Base-by-base conservation (phyloP, 108 stramenopile species). In the Mayamaea pseudoterrestris region DNA sequence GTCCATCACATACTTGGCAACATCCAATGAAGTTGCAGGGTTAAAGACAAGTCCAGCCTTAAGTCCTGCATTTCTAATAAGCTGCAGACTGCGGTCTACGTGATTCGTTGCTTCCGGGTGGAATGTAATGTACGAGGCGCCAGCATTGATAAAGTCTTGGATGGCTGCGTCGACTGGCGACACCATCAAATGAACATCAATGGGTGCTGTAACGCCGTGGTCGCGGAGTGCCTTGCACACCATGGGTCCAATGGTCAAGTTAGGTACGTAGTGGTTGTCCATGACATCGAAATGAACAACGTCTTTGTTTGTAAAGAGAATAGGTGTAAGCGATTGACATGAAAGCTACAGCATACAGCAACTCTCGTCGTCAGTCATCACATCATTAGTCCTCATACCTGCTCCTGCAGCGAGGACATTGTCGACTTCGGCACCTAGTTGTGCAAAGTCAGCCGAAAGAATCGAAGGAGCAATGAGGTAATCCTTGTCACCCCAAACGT, bases 241-340 rank as follows among this genome's bases (percentile, higher is more conserved):
- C 83, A 98, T 93, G 47, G 97, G 97, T 41, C 97, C 97, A 41
- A 98, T 95, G 37, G 97, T 96, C 21, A 98, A 75, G 77, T 96
- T 98, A 27, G 97, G 97, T 6, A 96, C 94, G 68, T 94, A 98
- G 78, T 98, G 97, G 68, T 95, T 96, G 79, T 98, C 97, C 97
- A 98, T 98, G 20, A 98, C 95, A 54, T 98, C 97, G 53, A 98
- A 98, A 76, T 98, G 97, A 34, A 98, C 86, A 47, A 98, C 90
- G 37, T 51, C n/a, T n/a, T n/a, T n/a, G n/a, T n/a, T n/a, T n/a
- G n/a, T n/a, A n/a, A n/a, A n/a, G n/a, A n/a, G n/a, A n/a, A n/a
- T n/a, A n/a, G n/a, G n/a, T n/a, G n/a, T n/a, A n/a, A n/a, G n/a
- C n/a, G n/a, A n/a, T n/a, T n/a, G n/a, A n/a, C n/a, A n/a, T n/a